These are phyloP conservation scores for Leccinum rimulosum DNA, from an alignment of 768 basidiomycete species.

Conservation along the genomic window DNA sequence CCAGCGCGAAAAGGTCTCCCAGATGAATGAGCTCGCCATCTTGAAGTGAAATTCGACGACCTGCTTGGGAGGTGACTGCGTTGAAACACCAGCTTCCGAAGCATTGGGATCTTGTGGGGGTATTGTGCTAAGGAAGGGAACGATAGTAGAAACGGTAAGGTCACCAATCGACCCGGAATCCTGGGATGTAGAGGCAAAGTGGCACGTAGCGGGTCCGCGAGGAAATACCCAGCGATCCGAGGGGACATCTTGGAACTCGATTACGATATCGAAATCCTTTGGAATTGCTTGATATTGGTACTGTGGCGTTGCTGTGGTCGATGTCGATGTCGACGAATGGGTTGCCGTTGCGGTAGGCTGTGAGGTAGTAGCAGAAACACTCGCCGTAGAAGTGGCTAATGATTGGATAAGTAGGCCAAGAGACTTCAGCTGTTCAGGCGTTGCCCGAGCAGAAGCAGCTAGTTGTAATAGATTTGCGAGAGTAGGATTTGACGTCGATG, in stretches of 20 bases:
- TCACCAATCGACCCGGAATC: constrained; percentile 22
- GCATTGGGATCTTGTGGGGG: constrained; percentile 11
- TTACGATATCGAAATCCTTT: constrained; percentile 68
- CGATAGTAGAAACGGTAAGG: constrained; percentile 42
- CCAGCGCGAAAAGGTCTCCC: constrained; percentile 63
- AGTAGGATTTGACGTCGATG: constrained; percentile 65
- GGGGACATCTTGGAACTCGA: constrained; percentile 66
- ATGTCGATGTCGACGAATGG: constrained; percentile 13
- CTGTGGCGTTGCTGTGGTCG: constrained; percentile 18
- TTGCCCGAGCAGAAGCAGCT: constrained; percentile 60
- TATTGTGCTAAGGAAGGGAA: constrained; percentile 41
- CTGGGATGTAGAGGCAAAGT: constrained; percentile 32
- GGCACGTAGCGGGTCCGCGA: constrained; percentile 52
- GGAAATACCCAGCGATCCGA: constrained; percentile 70
- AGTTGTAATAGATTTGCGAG: constrained; percentile 64
- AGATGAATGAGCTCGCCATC: constrained; percentile 46
- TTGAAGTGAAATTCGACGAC: constrained; percentile 49
- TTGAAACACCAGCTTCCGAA: constrained; percentile 10
- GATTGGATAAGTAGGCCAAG: constrained; percentile 75
- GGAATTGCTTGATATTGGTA: constrained; percentile 32
- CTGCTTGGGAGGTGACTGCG: constrained; percentile 23
- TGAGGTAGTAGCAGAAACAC: constrained; percentile 3
- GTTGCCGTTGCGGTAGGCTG: constrained; percentile 4
- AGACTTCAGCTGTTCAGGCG: constrained; percentile 61
- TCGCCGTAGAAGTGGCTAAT: constrained; percentile 37